Conservation (phyloP, 2,329 filamentous ascomycete genomes). For the Neurospora sp. region DNA sequence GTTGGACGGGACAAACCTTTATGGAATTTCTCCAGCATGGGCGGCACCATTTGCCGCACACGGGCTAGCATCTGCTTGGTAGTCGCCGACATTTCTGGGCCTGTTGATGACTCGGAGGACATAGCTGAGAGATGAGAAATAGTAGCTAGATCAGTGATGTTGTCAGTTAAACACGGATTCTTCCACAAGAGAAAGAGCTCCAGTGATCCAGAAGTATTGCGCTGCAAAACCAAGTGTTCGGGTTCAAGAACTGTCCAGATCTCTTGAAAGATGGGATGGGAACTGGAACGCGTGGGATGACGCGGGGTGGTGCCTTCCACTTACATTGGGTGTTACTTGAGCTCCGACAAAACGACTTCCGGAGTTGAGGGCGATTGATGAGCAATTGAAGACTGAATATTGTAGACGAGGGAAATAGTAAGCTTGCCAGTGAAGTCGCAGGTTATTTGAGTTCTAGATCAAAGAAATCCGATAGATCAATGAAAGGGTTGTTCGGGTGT, state of each 20-base stretch:
- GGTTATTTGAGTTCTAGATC: background rate
- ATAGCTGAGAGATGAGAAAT: constrained; percentile 3
- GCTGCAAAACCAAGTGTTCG: background rate
- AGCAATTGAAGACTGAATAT: background rate
- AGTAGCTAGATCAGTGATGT: background rate
- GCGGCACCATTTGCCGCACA: constrained; percentile 84
- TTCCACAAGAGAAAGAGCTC: background rate
- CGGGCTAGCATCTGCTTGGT: constrained; percentile 70
- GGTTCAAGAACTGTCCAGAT: background rate
- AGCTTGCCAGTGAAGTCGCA: background rate
- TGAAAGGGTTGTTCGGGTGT: background rate
- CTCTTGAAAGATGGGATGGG: background rate
- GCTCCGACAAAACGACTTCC: background rate
- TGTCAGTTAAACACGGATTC: background rate
- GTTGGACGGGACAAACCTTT: constrained; percentile 54
- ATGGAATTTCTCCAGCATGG: constrained; percentile 91
- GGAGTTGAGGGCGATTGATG: background rate
- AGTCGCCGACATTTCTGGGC: constrained; percentile 49
- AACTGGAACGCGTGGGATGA: background rate
- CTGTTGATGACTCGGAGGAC: constrained; percentile 6
- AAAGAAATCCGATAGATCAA: background rate
- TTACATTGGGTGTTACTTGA: background rate
- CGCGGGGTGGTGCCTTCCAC: background rate
- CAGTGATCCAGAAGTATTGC: background rate
- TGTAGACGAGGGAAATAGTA: background rate